phyloP scores from a whole-genome alignment of 148 eudicot species.

The Chenopodium suecicum region DNA sequence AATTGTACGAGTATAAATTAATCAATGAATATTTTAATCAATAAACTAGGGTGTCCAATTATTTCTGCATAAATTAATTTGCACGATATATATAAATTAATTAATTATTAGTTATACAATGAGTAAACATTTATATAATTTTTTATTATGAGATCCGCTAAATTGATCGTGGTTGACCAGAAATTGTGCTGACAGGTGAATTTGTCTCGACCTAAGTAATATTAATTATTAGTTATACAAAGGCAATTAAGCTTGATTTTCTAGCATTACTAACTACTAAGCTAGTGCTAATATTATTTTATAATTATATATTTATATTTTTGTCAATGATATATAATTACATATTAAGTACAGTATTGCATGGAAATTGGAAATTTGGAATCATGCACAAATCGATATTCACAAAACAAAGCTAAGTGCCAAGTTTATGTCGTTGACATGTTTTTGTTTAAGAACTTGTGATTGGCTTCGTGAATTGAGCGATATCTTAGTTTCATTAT shows the following conservation, averaged over 20 bases:
- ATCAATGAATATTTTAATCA: too few relatives aligned
- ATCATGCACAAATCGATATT: not conserved
- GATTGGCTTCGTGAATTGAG: not conserved
- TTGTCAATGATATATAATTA: too few relatives aligned
- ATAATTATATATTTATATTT: not conserved
- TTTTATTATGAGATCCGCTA: not conserved
- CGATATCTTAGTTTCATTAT: too few relatives aligned
- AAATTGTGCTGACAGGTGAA: constrained; percentile 13
- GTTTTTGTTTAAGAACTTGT: not conserved
- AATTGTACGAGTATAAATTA: too few relatives aligned
- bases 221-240: too few relatives aligned
- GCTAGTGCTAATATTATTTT: not conserved
- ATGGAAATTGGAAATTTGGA: constrained; percentile 2
- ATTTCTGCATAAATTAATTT: too few relatives aligned
- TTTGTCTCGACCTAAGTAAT: constrained; percentile 19
- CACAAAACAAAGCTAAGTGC: not conserved
- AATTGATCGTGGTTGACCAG: constrained; percentile 20
- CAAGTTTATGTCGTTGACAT: not conserved
- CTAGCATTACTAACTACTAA: not conserved
- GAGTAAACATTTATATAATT: too few relatives aligned
- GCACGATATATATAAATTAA: too few relatives aligned
- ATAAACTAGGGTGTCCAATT: too few relatives aligned
- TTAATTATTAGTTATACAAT: too few relatives aligned
- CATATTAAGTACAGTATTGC: not conserved
- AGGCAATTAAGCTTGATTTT: too few relatives aligned